Evolutionary conservation across 1,284 basidiomycete genomes (phyloP), one percentile per base, ranked within the genome.

Genomic region (Tranzscheliella williamsii): DNA sequence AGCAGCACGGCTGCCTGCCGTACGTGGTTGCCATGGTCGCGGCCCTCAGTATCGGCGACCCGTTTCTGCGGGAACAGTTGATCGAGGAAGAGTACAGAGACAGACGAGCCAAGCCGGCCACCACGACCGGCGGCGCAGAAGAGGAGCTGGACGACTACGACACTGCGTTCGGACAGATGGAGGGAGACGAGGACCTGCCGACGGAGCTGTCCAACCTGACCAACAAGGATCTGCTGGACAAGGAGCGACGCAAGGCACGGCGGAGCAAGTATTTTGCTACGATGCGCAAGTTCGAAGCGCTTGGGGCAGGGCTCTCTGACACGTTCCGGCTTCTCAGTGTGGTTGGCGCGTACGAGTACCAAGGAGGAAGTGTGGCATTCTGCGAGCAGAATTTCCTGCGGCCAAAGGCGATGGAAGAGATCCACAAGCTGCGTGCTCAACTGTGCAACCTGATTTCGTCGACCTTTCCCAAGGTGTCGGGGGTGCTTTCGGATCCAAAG

Each of bases 371-470:
- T 0, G 30, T 44, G 5, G 78, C 83, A 18, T 99, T 98, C 78
- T 98, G 95, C 79, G 79, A 81, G 7, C 85, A 89, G 38, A 90
- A 97, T 78, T 98, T 95, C 72, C 86, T 97, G n/a, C 82, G 92
- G 47, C 83, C 84, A 1, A 97, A 97, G 83, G 90, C 92, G 0
- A 98, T 99, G 93, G 90, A 96, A 79, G 95, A 99, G 80, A 95
- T 97, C 32, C 93, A 94, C 79, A 97, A 98, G 78, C 83, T 99
- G n/a, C 86, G 93, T 30, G 83, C 85, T 0, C 95, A 89, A 84
- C 68, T 85, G 82, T 63, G 67, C 36, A 50, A 47, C 16, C 38
- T 76, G 20, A 67, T 76, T 24, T 37, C 51, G 3, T 54, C 67
- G 3, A 37, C 58, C 9, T 44, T 67, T 15, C 44, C 55, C 21